Evolutionary conservation across 495 filamentous ascomycete genomes (phyloP).

Genomic region (Xylaria intraflava): DNA sequence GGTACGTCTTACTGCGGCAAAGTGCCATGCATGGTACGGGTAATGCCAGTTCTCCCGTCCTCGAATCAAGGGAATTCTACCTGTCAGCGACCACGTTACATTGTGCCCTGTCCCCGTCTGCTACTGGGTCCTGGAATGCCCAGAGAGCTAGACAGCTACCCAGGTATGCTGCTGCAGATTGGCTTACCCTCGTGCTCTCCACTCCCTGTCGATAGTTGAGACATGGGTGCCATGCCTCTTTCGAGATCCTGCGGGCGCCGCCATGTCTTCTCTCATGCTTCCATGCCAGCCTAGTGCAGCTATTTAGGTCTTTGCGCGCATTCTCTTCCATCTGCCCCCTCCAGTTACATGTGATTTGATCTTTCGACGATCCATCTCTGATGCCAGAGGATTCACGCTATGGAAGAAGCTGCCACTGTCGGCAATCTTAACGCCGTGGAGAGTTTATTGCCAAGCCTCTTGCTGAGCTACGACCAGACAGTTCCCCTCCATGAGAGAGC

Average conservation of each 20-base stretch:
- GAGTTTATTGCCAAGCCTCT: conserved; percentile 12
- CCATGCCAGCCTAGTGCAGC: background rate
- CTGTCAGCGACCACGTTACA: conserved; percentile 15
- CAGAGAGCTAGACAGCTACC: background rate
- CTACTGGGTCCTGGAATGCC: no score
- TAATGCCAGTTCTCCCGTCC: background rate
- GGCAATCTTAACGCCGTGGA: conserved; percentile 15
- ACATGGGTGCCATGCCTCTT: conserved; percentile 3
- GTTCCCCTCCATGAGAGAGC: conserved; percentile 14
- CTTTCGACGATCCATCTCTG: conserved; percentile 7
- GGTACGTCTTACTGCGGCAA: conserved; percentile 2
- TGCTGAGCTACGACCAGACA: conserved; percentile 9
- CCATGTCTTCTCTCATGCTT: conserved; percentile 1
- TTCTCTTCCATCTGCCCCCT: conserved; percentile 4
- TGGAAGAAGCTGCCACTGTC: conserved; percentile 16
- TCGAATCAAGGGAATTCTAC: conserved; percentile 8
- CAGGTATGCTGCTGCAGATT: background rate
- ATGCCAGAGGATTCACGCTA: conserved; percentile 14
- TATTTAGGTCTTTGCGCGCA: background rate
- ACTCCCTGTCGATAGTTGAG: conserved; percentile 6
- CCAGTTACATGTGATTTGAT: conserved; percentile 5
- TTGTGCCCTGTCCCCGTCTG: conserved; percentile 10
- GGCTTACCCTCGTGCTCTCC: conserved; percentile 1
- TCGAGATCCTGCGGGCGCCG: conserved; percentile 3
- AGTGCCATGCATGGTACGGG: conserved; percentile 13